phyloP scores from a whole-genome alignment of 371 early-diverging fungal genomes.

The Dichotomocladium elegans region DNA sequence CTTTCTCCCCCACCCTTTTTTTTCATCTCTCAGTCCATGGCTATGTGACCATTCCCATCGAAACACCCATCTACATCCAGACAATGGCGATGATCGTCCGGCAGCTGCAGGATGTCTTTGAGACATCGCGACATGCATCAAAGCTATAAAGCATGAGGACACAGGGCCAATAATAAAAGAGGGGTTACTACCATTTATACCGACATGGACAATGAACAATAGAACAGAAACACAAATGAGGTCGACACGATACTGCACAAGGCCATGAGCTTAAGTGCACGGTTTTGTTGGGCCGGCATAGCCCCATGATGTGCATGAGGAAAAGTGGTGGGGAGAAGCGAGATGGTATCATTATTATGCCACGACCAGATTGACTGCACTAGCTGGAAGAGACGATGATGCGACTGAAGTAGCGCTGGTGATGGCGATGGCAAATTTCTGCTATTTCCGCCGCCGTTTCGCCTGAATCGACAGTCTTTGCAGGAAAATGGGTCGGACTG shows the following conservation, averaged over 20 bases:
- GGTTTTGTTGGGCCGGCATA: background rate
- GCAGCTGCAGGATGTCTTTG: background rate
- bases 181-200: background rate
- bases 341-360: background rate
- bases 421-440: too few relatives aligned
- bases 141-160: background rate
- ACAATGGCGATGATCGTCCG: background rate
- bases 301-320: background rate
- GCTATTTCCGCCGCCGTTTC: too few relatives aligned
- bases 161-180: background rate
- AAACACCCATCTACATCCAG: conserved; percentile 7
- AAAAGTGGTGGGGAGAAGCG: background rate
- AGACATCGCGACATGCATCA: background rate
- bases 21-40: conserved; percentile 11
- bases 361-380: background rate
- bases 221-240: background rate
- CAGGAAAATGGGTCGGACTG: conserved; percentile 1
- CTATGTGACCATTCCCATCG: conserved; percentile 6
- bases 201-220: background rate
- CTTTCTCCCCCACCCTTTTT: background rate
- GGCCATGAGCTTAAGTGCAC: background rate
- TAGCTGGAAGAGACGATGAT: background rate
- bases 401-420: too few relatives aligned
- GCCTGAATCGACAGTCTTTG: conserved; percentile 1
- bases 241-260: background rate